A percentile compares a stretch with the other conserved stretches of the same genome.
These are phyloP conservation scores for Parachaetomium inaequale DNA, from an alignment of 495 filamentous ascomycete species.

Conservation along the genomic window DNA sequence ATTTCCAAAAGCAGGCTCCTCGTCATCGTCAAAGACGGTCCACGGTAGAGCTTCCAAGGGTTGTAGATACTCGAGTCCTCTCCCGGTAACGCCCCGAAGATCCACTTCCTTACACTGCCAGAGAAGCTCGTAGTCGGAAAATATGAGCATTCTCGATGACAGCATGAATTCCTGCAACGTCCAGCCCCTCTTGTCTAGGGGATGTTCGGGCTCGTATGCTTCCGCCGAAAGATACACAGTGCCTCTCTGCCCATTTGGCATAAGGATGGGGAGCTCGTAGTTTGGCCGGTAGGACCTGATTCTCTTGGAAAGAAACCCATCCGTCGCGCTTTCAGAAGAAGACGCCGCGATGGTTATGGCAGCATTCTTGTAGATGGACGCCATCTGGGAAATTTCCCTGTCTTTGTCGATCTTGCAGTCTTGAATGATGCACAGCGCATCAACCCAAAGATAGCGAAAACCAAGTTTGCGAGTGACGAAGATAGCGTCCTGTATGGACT, in stretches of 20 bases:
- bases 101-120: background rate
- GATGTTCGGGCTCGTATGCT: background rate
- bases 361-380: background rate
- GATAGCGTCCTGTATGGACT: slow-evolving; percentile 1
- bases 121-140: background rate
- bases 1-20: background rate
- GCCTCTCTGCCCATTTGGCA: background rate
- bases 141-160: background rate
- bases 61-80: background rate
- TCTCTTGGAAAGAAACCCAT: background rate
- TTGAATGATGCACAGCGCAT: slow-evolving; percentile 3
- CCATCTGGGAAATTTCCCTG: background rate
- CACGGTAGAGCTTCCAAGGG: slow-evolving; percentile 1
- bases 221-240: background rate
- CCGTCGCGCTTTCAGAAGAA: background rate
- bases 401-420: background rate
- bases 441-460: slow-evolving; percentile 1
- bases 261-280: background rate
- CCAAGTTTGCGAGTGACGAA: background rate
- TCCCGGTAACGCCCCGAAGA: background rate
- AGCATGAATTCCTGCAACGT: background rate
- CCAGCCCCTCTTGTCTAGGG: background rate
- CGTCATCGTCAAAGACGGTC: background rate
- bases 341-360: background rate
- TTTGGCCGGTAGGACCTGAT: background rate